Conservation (phyloP, 331 rosid genomes). For the Rosa hybrid region DNA sequence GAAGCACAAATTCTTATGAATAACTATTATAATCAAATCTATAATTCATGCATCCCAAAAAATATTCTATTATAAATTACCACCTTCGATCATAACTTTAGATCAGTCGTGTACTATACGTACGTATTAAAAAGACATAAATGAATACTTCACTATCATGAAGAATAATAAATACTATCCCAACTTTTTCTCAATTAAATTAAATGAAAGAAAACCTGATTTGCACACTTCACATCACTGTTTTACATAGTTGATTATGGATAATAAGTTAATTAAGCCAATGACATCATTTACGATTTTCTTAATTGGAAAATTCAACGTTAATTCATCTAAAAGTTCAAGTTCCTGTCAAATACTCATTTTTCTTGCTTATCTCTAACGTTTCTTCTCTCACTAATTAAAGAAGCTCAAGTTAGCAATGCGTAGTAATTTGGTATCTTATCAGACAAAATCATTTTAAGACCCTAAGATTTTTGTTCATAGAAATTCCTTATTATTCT, state of each 20-base stretch:
- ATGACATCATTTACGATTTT: neutral
- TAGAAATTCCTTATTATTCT: too few species aligned
- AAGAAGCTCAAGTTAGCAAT: too few species aligned
- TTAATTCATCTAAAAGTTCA: too few species aligned
- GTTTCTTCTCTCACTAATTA: too few species aligned
- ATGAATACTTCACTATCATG: neutral
- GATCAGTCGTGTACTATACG: neutral
- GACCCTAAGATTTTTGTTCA: too few species aligned
- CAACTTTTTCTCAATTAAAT: neutral
- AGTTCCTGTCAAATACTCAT: too few species aligned
- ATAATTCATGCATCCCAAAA: neutral
- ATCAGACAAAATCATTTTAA: too few species aligned
- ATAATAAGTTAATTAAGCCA: neutral
- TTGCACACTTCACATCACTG: neutral
- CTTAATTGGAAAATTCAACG: neutral
- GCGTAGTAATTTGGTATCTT: too few species aligned
- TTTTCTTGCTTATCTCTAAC: too few species aligned
- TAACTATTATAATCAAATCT: neutral
- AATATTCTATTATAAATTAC: neutral
- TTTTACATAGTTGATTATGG: neutral
- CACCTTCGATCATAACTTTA: neutral
- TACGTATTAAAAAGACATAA: neutral
- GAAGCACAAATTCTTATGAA: constrained; percentile 17
- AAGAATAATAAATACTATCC: too few species aligned
- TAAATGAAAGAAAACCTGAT: neutral